Evolutionary conservation across 1,139 yeast genomes (phyloP).

Genomic region (Suhomyces anneliseae): DNA sequence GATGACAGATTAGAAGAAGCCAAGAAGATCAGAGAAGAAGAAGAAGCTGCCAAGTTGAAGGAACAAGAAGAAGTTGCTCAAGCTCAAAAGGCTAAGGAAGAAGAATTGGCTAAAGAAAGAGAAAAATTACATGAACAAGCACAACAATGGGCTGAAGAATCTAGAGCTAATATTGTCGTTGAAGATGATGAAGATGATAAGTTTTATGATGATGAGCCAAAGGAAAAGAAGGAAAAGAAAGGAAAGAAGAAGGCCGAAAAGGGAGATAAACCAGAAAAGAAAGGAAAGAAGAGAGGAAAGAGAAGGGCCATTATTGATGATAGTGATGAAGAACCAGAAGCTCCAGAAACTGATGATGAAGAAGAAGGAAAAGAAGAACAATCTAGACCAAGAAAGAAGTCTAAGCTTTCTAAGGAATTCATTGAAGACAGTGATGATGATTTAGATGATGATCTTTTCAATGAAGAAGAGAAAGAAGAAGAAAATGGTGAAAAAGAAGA

Average conservation of each 20-base stretch:
- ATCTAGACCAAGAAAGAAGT: constrained; percentile 26
- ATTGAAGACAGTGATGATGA: constrained; percentile 58
- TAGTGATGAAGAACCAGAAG: constrained; percentile 22
- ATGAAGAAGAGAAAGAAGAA: constrained; percentile 18
- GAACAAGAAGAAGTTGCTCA: constrained; percentile 41
- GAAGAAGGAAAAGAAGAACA: constrained; percentile 18
- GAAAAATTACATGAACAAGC: constrained; percentile 77
- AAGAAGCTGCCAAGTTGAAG: constrained; percentile 41
- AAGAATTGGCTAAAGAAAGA: constrained; percentile 65
- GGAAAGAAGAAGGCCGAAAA: constrained; percentile 16
- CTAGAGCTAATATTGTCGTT: constrained; percentile 34
- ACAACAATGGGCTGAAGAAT: constrained; percentile 72
- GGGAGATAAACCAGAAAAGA: constrained; percentile 13
- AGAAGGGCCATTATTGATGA: constrained; percentile 24
- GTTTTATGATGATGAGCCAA: constrained; percentile 27
- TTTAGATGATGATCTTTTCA: constrained; percentile 25
- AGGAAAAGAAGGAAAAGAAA: constrained; percentile 21
- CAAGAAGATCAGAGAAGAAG: constrained; percentile 61
- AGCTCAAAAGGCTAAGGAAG: constrained; percentile 46
- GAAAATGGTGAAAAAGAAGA: constrained; percentile 16
- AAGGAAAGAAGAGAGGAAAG: constrained; percentile 17
- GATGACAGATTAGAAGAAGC: constrained; percentile 73
- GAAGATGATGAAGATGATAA: constrained; percentile 38
- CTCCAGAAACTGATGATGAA: constrained; percentile 16
- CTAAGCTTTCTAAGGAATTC: constrained; percentile 47